Evolutionary conservation across 2,329 filamentous ascomycete genomes (phyloP), one percentile per base, ranked within the genome.

Genomic region (Ophiocordyceps camponoti-saundersi): DNA sequence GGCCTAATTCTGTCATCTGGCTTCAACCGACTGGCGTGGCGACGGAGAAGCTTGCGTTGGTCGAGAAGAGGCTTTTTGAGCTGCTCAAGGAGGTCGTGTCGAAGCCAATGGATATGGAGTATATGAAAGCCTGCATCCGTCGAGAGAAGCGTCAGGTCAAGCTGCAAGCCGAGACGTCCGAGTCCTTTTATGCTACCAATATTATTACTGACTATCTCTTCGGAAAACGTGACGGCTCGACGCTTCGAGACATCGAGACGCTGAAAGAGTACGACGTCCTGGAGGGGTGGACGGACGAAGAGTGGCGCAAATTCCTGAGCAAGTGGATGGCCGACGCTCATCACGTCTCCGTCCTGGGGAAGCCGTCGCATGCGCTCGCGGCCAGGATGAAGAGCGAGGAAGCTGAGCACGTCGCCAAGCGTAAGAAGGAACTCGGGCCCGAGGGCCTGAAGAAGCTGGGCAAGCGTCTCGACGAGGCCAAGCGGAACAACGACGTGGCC

Each of bases 191-290:
- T 62, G 81, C 86, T 0, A 82, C 79, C 52, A 84, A 85, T 50
- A 82, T 96, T 50, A 95, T 96, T 56, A 83, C 82, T 15, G 89
- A 96, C 59, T 95, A 93, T 59, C 73, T 96, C 11, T 98, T 92
- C 58, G 92, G 90, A 26, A 79, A 80, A 45, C 77, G 87, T 30
- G 82, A 95, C 60, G 93, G 92, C 1, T 84, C 83, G 3, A 86
- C 80, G 0, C 67, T 90, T 48, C 72, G 66, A 44, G 71, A 80
- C 22, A 62, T 89, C 34, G 67, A 68, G 22, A 68, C 62, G 16
- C 60, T 82, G 10, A 54, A 57, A 18, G 77, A 80, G 56, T 81
- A 79, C 51, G 84, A 92, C 50, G 67, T 68, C 1, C 64, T 98
- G 22, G 80, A 84, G 54, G 69, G 71, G 44, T 98, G 92, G 92